Percentiles rank a stretch among this genome's conserved stretches.
phyloP scores from a whole-genome alignment of 805 yeast genomes.

The Saturnispora saitoi region DNA sequence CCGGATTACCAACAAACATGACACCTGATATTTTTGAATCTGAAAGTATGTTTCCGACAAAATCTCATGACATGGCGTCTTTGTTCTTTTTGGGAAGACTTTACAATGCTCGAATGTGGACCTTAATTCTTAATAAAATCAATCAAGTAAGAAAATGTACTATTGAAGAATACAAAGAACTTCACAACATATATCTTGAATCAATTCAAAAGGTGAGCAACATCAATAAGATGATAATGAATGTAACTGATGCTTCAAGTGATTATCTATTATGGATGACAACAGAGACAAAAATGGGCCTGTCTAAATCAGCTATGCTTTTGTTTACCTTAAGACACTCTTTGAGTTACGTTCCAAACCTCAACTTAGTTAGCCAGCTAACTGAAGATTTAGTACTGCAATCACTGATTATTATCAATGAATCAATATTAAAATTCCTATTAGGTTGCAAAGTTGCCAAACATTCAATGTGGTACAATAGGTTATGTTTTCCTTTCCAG shows the following conservation, averaged over 20 bases:
- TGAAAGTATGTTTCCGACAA: slow-evolving; percentile 11
- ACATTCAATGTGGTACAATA: slow-evolving; percentile 16
- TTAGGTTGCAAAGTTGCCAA: slow-evolving; percentile 12
- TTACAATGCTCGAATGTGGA: slow-evolving; percentile 16
- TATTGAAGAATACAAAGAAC: slow-evolving; percentile 3
- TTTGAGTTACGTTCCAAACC: slow-evolving; percentile 1
- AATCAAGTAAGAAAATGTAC: slow-evolving; percentile 14
- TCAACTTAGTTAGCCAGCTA: slow-evolving; percentile 6
- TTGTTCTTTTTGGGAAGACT: slow-evolving; percentile 15
- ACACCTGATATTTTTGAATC: slow-evolving; percentile 15
- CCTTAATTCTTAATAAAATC: slow-evolving; percentile 13
- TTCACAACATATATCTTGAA: slow-evolving; percentile 8
- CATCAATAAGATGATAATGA: slow-evolving; percentile 9
- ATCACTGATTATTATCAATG: slow-evolving; percentile 19
- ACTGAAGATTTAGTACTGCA: slow-evolving; percentile 16
- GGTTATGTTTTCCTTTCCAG: slow-evolving; percentile 21
- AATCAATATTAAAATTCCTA: slow-evolving; percentile 16
- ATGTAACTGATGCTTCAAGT: not conserved
- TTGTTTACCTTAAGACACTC: slow-evolving; percentile 13
- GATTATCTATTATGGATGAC: slow-evolving; percentile 13
- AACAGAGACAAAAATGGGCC: slow-evolving; percentile 17
- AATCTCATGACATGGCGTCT: slow-evolving; percentile 10
- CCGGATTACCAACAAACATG: slow-evolving; percentile 19
- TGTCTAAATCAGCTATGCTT: slow-evolving; percentile 17
- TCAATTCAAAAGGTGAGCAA: slow-evolving; percentile 10